phyloP scores from a whole-genome alignment of 257 asterid genomes.

The Fraxinus anomala region DNA sequence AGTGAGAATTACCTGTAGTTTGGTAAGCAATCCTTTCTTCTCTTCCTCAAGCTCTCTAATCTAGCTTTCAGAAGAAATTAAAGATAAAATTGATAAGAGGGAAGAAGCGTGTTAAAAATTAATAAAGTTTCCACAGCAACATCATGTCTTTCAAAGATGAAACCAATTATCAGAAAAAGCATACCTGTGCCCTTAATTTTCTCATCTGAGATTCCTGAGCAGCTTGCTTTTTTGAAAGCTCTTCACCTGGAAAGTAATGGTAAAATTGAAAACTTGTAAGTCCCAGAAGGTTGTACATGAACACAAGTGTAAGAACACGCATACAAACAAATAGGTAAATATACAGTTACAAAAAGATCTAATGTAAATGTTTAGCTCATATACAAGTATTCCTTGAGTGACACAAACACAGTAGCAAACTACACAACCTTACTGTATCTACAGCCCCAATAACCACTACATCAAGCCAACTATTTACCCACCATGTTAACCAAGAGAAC shows the following conservation, averaged over 20 bases:
- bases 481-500: neutral
- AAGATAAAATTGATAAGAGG: constrained; percentile 25
- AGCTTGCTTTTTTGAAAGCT: constrained; percentile 98
- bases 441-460: neutral
- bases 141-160: constrained; percentile 17
- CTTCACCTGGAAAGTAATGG: constrained; percentile 68
- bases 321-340: neutral
- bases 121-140: constrained; percentile 24
- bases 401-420: neutral
- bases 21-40: constrained; percentile 83
- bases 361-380: neutral
- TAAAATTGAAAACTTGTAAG: constrained; percentile 3
- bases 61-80: constrained; percentile 70
- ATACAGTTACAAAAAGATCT: neutral
- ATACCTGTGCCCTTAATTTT: constrained; percentile 97
- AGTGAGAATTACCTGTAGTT: constrained; percentile 64
- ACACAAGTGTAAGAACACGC: neutral
- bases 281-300: constrained; percentile 1
- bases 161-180: constrained; percentile 33
- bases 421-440: neutral
- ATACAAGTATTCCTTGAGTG: neutral
- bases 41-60: constrained; percentile 98
- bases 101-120: constrained; percentile 25
- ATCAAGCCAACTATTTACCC: neutral
- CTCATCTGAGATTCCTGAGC: constrained; percentile 91